Evolutionary conservation across 129 eudicot genomes (phyloP).

Genomic region (Chrysanthemum makinoi): DNA sequence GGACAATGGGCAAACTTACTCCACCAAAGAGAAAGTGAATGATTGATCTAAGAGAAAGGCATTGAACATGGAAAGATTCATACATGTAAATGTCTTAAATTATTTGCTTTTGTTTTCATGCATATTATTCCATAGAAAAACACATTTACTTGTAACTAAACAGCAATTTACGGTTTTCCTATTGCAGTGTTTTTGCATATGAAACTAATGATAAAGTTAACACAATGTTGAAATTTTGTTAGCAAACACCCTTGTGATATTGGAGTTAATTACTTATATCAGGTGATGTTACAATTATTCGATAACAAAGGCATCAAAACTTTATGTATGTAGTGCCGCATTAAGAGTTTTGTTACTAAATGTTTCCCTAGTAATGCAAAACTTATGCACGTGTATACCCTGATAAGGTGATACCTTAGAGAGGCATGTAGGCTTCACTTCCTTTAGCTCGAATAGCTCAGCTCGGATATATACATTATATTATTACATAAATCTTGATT

Average conservation of each 20-base stretch:
- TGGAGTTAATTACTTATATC: too few species aligned
- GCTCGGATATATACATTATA: too few species aligned
- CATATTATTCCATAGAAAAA: slow-evolving; percentile 23
- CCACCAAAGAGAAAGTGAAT: background rate
- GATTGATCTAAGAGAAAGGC: background rate
- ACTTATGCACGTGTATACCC: too few species aligned
- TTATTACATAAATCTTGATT: too few species aligned
- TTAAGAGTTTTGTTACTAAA: too few species aligned
- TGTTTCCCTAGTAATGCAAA: too few species aligned
- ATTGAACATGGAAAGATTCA: background rate
- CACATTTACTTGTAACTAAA: slow-evolving; percentile 33
- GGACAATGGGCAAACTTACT: slow-evolving; percentile 62
- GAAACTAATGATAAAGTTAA: background rate
- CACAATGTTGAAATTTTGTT: background rate
- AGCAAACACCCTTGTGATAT: background rate
- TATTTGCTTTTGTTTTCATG: slow-evolving; percentile 12
- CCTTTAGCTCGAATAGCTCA: too few species aligned
- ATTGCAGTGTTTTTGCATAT: background rate
- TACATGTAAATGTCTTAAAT: slow-evolving; percentile 25
- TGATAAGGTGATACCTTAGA: too few species aligned
- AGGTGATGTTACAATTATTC: too few species aligned
- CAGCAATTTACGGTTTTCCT: slow-evolving; percentile 5
- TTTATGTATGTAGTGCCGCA: too few species aligned
- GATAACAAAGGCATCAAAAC: too few species aligned
- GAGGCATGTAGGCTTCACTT: too few species aligned